Conservation (phyloP, 2,329 filamentous ascomycete species). For the Neofusicoccum sp. region DNA sequence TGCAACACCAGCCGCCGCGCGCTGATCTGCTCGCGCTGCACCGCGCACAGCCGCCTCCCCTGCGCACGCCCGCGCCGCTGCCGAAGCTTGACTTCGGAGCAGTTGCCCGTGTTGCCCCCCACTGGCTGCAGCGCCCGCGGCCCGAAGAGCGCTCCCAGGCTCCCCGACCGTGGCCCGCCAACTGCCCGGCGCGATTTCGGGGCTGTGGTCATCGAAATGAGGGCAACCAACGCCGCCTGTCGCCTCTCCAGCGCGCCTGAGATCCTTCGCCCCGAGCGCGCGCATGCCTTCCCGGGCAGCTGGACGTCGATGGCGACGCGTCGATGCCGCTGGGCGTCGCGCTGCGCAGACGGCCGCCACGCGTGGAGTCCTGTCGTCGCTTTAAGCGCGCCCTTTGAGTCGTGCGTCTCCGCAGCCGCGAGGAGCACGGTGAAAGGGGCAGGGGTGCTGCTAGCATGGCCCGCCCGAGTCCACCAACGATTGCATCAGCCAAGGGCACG, state of each 20-base stretch:
- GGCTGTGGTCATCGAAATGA: neutral
- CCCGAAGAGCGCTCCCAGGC: neutral
- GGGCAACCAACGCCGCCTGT: neutral
- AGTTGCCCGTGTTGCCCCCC: neutral
- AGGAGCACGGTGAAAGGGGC: neutral
- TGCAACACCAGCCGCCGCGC: too few relatives aligned
- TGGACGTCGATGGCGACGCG: too few relatives aligned
- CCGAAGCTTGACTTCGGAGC: neutral
- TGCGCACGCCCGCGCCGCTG: neutral
- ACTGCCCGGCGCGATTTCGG: constrained; percentile 1
- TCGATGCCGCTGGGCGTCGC: too few relatives aligned
- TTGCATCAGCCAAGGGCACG: constrained; percentile 5
- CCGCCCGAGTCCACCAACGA: neutral
- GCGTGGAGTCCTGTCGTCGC: neutral
- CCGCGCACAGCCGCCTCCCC: too few relatives aligned
- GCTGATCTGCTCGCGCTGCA: too few relatives aligned
- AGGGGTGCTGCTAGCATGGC: neutral
- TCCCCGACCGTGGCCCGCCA: neutral
- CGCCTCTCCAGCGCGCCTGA: too few relatives aligned
- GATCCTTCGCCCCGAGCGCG: too few relatives aligned
- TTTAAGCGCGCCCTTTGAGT: neutral
- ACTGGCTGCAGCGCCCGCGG: neutral
- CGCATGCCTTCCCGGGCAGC: too few relatives aligned
- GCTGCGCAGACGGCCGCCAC: neutral
- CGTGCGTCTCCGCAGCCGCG: neutral